Conservation (phyloP, 768 basidiomycete species). For the Podaxis carcinomalis region DNA sequence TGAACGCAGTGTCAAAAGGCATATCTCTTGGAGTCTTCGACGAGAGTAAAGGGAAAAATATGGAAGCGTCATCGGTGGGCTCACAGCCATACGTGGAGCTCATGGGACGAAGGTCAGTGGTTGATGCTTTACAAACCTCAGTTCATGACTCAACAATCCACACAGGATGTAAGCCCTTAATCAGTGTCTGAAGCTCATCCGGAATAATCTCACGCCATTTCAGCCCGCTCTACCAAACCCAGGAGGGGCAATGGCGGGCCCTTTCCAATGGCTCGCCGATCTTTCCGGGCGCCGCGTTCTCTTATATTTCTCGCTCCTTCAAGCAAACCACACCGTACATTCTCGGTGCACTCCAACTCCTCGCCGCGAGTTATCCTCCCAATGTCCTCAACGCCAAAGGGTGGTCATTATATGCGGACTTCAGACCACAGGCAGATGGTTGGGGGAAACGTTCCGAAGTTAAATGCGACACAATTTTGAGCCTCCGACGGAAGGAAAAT, state of each 20-base stretch:
- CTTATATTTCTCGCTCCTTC: constrained; percentile 78
- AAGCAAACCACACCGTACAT: constrained; percentile 75
- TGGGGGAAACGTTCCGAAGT: constrained; percentile 87
- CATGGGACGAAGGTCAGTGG: constrained; percentile 51
- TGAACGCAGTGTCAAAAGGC: constrained; percentile 86
- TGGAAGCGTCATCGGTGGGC: constrained; percentile 50
- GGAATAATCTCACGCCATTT: neutral
- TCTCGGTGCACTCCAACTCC: constrained; percentile 69
- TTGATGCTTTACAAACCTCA: neutral
- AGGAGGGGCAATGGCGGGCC: constrained; percentile 74
- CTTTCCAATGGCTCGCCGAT: constrained; percentile 68
- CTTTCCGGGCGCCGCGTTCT: constrained; percentile 70
- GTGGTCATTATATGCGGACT: constrained; percentile 80
- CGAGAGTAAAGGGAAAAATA: constrained; percentile 44
- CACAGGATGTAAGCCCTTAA: constrained; percentile 19
- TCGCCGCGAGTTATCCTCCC: constrained; percentile 56
- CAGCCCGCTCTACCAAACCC: constrained; percentile 79
- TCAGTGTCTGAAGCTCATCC: neutral
- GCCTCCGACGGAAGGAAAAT: constrained; percentile 22
- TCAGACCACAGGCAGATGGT: constrained; percentile 74
- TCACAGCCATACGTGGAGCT: constrained; percentile 84
- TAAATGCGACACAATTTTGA: constrained; percentile 64
- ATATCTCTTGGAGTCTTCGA: constrained; percentile 77
- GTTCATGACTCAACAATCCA: neutral
- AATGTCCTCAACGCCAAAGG: constrained; percentile 62